Evolutionary conservation across 1,284 basidiomycete species (phyloP).

Genomic region (Stygiomarasmius scandens): DNA sequence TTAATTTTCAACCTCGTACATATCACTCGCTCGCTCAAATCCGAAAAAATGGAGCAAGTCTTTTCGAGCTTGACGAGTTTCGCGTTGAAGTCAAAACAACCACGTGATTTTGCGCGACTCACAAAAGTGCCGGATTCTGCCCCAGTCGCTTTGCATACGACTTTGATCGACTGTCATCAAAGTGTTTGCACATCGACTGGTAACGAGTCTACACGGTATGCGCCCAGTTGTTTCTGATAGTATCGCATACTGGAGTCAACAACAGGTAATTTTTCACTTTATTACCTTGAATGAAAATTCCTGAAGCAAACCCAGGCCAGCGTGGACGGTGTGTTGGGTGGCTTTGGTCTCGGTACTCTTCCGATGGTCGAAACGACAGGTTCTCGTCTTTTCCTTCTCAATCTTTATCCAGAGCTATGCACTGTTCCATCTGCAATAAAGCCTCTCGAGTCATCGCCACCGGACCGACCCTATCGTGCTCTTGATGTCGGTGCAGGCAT

Average conservation of each 20-base stretch:
- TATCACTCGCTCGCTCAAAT: too few species aligned
- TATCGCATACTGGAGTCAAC: constrained; percentile 76
- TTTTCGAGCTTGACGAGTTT: too few species aligned
- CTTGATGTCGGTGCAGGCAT: constrained; percentile 92
- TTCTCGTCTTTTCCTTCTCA: constrained; percentile 83
- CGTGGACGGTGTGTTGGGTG: constrained; percentile 74
- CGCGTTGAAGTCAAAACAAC: too few species aligned
- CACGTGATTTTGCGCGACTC: too few species aligned
- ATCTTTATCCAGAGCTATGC: constrained; percentile 77
- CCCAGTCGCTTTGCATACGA: too few species aligned
- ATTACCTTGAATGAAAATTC: neutral
- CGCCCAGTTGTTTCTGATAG: constrained; percentile 61
- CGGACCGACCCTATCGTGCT: constrained; percentile 54
- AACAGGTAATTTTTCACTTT: constrained; percentile 33
- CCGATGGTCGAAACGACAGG: constrained; percentile 88
- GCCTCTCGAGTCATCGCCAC: constrained; percentile 35
- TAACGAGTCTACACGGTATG: too few species aligned
- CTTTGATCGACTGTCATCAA: too few species aligned
- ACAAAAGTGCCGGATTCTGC: too few species aligned
- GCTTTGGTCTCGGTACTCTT: constrained; percentile 78
- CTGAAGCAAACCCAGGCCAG: constrained; percentile 47
- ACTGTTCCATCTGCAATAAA: constrained; percentile 71
- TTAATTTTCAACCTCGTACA: too few species aligned
- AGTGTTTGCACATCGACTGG: too few species aligned
- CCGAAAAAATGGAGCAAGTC: too few species aligned